phyloP scores from a whole-genome alignment of 352 stramenopile species.

The Pythium monospermum region DNA sequence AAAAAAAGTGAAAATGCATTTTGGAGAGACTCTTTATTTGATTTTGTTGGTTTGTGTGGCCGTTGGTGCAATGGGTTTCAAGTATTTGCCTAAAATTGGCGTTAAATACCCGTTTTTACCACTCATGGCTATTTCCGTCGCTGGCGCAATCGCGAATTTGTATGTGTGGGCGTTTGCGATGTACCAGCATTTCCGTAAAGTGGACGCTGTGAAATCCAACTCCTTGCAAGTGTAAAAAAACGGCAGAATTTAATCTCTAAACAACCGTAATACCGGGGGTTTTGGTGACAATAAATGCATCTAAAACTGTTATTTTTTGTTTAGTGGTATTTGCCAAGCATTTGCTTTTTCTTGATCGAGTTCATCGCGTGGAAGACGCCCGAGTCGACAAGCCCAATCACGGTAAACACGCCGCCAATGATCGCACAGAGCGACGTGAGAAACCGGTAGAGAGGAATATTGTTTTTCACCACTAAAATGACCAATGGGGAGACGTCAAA shows the following conservation, averaged over 20 bases:
- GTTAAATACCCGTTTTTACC: conserved; percentile 64
- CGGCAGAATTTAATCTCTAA: too few species aligned
- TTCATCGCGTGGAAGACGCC: conserved; percentile 78
- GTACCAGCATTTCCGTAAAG: conserved; percentile 60
- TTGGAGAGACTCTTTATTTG: conserved; percentile 56
- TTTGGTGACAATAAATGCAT: too few species aligned
- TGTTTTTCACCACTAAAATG: conserved; percentile 60
- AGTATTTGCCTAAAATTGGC: conserved; percentile 43
- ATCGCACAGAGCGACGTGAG: conserved; percentile 79
- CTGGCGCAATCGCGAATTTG: conserved; percentile 64
- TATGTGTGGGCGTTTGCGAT: conserved; percentile 71
- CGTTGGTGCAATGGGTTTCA: conserved; percentile 41
- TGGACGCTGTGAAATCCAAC: conserved; percentile 66
- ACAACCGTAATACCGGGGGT: too few species aligned
- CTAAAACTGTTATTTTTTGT: too few species aligned
- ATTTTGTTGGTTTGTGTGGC: conserved; percentile 30
- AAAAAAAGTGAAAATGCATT: conserved; percentile 46
- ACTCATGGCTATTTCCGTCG: conserved; percentile 74
- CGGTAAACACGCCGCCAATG: conserved; percentile 75
- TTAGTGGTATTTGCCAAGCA: conserved; percentile 68
- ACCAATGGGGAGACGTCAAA: conserved; percentile 82
- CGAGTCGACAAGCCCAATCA: conserved; percentile 74
- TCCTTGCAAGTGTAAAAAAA: conserved; percentile 23
- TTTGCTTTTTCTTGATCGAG: conserved; percentile 82
- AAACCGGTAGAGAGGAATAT: conserved; percentile 77